Percentiles rank a stretch among this genome's conserved stretches.
Evolutionary conservation across 1,139 yeast species (phyloP).

Genomic region (Blastobotrys serpentis): DNA sequence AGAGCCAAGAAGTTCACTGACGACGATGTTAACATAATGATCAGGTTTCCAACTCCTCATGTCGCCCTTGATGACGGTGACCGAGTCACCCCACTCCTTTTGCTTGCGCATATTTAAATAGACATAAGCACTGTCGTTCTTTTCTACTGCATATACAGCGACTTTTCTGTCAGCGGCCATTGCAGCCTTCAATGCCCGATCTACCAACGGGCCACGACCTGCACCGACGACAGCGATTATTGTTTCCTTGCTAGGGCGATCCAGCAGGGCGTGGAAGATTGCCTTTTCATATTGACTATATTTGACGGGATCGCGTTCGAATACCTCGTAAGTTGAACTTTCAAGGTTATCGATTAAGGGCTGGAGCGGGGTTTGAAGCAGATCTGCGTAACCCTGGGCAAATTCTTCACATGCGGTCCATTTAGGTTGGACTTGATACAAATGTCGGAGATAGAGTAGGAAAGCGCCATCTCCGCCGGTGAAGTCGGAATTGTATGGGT

Average conservation of each 20-base stretch:
- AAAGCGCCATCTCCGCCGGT: slow-evolving; percentile 48
- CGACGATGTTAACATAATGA: slow-evolving; percentile 51
- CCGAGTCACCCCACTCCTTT: slow-evolving; percentile 38
- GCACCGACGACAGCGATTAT: slow-evolving; percentile 73
- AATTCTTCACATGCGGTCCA: slow-evolving; percentile 38
- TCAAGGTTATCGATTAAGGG: slow-evolving; percentile 62
- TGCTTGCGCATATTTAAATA: slow-evolving; percentile 33
- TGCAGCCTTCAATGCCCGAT: slow-evolving; percentile 49
- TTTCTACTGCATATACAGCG: slow-evolving; percentile 61
- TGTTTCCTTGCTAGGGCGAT: slow-evolving; percentile 31
- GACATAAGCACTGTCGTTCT: slow-evolving; percentile 61
- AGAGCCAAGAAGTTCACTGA: slow-evolving; percentile 84
- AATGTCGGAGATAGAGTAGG: slow-evolving; percentile 53
- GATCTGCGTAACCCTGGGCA: slow-evolving; percentile 42
- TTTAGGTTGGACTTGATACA: slow-evolving; percentile 41
- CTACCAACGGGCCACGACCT: slow-evolving; percentile 80
- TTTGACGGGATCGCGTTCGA: slow-evolving; percentile 68
- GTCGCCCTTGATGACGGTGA: slow-evolving; percentile 56
- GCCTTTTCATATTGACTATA: slow-evolving; percentile 69
- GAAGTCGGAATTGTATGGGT: slow-evolving; percentile 27
- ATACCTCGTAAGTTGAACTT: slow-evolving; percentile 59
- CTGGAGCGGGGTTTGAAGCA: slow-evolving; percentile 61
- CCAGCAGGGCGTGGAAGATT: slow-evolving; percentile 55
- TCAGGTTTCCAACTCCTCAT: slow-evolving; percentile 50
- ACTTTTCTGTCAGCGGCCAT: slow-evolving; percentile 37